phyloP scores from a whole-genome alignment of 169 alveolate genomes.

The Plasmodium blacklocki region DNA sequence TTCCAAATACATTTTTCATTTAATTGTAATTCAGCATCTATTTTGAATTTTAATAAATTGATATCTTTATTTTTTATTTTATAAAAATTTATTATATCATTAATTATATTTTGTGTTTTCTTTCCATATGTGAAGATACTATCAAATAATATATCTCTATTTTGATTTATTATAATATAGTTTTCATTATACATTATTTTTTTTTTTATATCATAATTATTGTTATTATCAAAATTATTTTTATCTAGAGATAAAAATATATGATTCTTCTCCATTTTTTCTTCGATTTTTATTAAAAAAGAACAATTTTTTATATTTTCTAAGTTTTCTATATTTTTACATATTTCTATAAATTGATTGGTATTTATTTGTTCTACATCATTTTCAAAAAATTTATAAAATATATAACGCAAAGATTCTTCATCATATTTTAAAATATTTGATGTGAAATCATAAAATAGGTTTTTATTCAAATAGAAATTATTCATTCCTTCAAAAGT shows the following conservation, averaged over 20 bases:
- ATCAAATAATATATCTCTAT: slow-evolving; percentile 4
- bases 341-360: slow-evolving; percentile 7
- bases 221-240: not conserved
- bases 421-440: not conserved
- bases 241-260: too few relatives aligned
- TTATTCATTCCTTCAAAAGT: not conserved
- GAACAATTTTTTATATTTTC: slow-evolving; percentile 50
- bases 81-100: slow-evolving; percentile 9
- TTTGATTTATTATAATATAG: slow-evolving; percentile 1
- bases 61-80: slow-evolving; percentile 29
- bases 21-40: slow-evolving; percentile 74
- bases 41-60: slow-evolving; percentile 39
- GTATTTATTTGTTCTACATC: not conserved
- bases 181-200: slow-evolving; percentile 1
- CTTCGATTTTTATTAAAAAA: not conserved
- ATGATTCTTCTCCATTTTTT: too few relatives aligned
- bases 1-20: slow-evolving; percentile 14
- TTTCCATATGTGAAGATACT: slow-evolving; percentile 21
- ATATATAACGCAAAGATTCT: slow-evolving; percentile 18
- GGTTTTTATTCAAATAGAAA: not conserved
- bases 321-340: slow-evolving; percentile 13
- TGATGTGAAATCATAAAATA: slow-evolving; percentile 11
- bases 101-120: slow-evolving; percentile 24
- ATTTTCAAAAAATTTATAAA: slow-evolving; percentile 15
- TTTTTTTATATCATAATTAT: not conserved